Evolutionary conservation across 257 asterid species (phyloP).

Genomic region (Solanum pinnatisectum): DNA sequence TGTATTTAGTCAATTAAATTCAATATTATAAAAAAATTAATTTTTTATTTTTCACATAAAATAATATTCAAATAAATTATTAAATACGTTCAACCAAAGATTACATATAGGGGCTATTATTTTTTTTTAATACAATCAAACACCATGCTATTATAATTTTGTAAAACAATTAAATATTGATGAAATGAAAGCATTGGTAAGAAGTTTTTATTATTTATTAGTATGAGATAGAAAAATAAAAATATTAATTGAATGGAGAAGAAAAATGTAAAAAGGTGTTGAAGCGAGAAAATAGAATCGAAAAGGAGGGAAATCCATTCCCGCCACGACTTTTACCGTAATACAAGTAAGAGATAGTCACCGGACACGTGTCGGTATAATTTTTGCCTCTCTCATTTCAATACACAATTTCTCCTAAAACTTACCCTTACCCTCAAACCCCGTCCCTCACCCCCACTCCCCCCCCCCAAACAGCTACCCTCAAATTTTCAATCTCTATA

Average conservation of each 20-base stretch:
- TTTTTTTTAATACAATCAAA: too few species aligned
- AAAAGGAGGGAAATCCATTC: slow-evolving; percentile 4
- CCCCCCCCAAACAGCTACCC: not conserved
- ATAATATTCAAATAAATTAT: too few species aligned
- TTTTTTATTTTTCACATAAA: not conserved
- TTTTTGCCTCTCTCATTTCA: not conserved
- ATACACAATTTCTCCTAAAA: not conserved
- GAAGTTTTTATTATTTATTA: too few species aligned
- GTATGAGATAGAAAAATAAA: too few species aligned
- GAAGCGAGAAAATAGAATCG: not conserved
- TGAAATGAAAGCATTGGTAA: not conserved
- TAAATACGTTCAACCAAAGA: not conserved
- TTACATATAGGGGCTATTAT: not conserved
- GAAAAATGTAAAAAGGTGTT: not conserved
- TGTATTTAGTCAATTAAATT: too few species aligned
- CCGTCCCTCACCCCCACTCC: not conserved
- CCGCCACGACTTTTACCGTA: slow-evolving; percentile 30
- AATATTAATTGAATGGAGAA: not conserved
- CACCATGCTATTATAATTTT: not conserved
- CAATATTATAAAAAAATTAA: too few species aligned
- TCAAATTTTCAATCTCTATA: not conserved
- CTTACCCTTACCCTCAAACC: not conserved
- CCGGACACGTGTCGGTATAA: slow-evolving; percentile 46
- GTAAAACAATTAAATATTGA: not conserved
- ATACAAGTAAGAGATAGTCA: slow-evolving; percentile 15